Conservation (phyloP, 345 rosid genomes). For the Lepidium sativum region DNA sequence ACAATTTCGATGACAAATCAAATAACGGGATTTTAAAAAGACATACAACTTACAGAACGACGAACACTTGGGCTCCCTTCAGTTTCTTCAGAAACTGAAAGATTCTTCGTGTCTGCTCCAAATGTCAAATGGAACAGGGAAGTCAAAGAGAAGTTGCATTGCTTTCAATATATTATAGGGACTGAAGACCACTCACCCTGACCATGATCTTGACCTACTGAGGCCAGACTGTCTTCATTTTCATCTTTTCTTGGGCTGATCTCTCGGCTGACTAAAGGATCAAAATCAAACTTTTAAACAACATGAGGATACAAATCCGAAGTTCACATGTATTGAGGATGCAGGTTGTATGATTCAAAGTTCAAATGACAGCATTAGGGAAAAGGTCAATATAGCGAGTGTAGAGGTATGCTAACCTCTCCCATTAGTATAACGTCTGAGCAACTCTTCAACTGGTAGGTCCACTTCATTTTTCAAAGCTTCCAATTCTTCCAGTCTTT, state of each 20-base stretch:
- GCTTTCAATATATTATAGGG: conserved; percentile 2
- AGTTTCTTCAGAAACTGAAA: conserved; percentile 29
- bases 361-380: not conserved
- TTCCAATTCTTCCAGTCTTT: conserved; percentile 85
- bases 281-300: not conserved
- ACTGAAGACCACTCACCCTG: conserved; percentile 34
- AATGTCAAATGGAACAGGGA: conserved; percentile 5
- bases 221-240: conserved; percentile 22
- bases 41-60: conserved; percentile 99
- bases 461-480: conserved; percentile 75
- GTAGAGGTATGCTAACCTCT: conserved; percentile 39
- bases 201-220: conserved; percentile 30
- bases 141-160: conserved; percentile 14
- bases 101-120: conserved; percentile 40
- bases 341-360: not conserved
- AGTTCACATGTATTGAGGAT: not conserved
- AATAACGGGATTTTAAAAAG: conserved; percentile 50
- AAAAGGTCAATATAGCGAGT: not conserved
- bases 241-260: conserved; percentile 41
- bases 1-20: conserved; percentile 30
- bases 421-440: conserved; percentile 46
- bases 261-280: conserved; percentile 38
- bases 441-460: conserved; percentile 85
- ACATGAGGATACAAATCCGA: not conserved
- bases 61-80: conserved; percentile 54